Percentiles rank a stretch among this genome's conserved stretches.
These are phyloP conservation scores for Ramaria rubella DNA, from an alignment of 768 basidiomycete species.

Conservation along the genomic window DNA sequence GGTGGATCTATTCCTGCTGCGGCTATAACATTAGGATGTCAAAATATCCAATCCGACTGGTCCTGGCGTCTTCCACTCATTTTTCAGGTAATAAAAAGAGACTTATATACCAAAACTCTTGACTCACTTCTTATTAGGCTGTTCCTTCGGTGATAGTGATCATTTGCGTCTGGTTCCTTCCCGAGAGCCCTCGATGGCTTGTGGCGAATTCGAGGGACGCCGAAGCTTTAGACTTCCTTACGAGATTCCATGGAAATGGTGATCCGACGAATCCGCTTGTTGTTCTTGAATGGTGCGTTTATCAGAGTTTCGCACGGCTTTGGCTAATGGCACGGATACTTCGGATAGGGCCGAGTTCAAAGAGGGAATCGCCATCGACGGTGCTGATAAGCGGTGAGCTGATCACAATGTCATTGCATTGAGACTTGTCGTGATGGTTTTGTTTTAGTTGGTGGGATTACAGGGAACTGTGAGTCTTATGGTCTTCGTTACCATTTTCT, in stretches of 20 bases:
- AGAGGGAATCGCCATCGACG: constrained; percentile 42
- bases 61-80: constrained; percentile 49
- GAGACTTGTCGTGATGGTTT: neutral
- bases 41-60: constrained; percentile 32
- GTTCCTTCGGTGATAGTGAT: constrained; percentile 36
- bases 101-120: too few species aligned
- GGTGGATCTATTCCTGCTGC: constrained; percentile 16
- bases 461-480: constrained; percentile 29
- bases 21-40: constrained; percentile 19
- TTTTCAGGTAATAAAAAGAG: too few species aligned
- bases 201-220: constrained; percentile 42
- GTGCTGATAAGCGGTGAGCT: constrained; percentile 41
- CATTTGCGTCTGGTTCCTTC: constrained; percentile 27
- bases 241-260: constrained; percentile 48
- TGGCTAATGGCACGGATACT: neutral
- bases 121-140: too few species aligned
- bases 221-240: constrained; percentile 41
- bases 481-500: neutral
- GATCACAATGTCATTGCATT: neutral
- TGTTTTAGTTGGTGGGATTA: constrained; percentile 44
- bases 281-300: constrained; percentile 36
- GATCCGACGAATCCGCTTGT: constrained; percentile 46
- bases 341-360: constrained; percentile 33
- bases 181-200: constrained; percentile 49
- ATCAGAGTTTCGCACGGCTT: neutral